Evolutionary conservation across 2,329 filamentous ascomycete species (phyloP).

Genomic region (Orbilia oligospora): DNA sequence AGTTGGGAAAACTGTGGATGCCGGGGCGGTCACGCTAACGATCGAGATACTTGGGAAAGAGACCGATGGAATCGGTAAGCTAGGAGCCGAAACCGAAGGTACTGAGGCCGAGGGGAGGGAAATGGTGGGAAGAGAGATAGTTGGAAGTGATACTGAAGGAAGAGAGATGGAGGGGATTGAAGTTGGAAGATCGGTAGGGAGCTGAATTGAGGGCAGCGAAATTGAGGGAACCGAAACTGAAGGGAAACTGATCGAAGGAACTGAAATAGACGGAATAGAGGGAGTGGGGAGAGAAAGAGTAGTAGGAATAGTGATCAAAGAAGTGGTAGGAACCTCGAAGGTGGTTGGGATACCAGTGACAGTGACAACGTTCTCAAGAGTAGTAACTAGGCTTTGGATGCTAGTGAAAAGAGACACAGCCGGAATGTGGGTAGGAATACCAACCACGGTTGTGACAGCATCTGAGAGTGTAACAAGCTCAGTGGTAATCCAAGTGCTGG

Average conservation of each 20-base stretch:
- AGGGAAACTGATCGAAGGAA: background rate
- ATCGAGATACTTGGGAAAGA: too few species aligned
- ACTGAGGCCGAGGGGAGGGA: background rate
- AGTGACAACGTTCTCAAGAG: constrained; percentile 21
- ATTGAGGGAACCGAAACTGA: constrained; percentile 13
- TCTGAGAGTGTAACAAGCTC: constrained; percentile 31
- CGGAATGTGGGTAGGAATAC: constrained; percentile 47
- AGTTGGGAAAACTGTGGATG: constrained; percentile 4
- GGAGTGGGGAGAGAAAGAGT: constrained; percentile 4
- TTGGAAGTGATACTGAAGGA: background rate
- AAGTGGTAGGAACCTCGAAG: constrained; percentile 14
- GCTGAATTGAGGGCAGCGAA: background rate
- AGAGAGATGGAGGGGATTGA: background rate
- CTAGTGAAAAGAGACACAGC: constrained; percentile 44
- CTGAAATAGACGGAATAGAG: background rate
- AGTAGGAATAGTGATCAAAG: constrained; percentile 27
- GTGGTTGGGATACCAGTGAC: constrained; percentile 44
- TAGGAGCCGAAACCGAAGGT: background rate
- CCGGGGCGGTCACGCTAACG: background rate
- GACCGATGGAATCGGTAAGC: background rate
- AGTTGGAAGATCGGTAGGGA: background rate
- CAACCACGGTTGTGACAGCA: constrained; percentile 31
- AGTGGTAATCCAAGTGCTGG: constrained; percentile 31
- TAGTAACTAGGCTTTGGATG: constrained; percentile 30
- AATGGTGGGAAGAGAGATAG: background rate